Base-by-base conservation (phyloP, 768 basidiomycete genomes). In the Hemileccinum impolitum region DNA sequence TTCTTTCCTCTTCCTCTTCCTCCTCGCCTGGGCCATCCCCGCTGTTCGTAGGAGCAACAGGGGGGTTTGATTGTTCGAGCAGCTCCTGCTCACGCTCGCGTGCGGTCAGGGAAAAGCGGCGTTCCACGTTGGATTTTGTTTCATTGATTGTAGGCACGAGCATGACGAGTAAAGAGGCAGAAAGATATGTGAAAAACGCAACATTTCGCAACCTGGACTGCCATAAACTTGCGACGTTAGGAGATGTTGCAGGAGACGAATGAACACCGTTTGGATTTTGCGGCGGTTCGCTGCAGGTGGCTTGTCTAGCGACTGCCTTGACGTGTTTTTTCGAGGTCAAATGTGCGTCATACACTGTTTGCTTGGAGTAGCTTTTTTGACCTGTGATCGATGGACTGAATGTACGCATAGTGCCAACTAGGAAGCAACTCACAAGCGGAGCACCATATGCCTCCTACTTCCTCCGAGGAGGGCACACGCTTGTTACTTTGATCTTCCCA, bases 311-410 rank as follows among this genome's bases (percentile, higher is more conserved):
- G n/a, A 81, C 76, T 8, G 92, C 90, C 72, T 97, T 99, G 61
- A 90, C 71, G 61, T 99, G 96, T 66, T 93, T 98, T 74, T 94
- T 97, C 18, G 94, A 95, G 2, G 84, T 92, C 44, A 98, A 69
- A 65, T 98, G 96, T 2, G 94, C 94, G 53, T 96, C 90, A 65
- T 94, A 99, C 9, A 99, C 96, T 0, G 96, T 97, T 68, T 97
- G 91, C 68, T 97, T 99, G 12, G 94, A 81, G 68, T 98, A 98
- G 49, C 80, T 74, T 65, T 94, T 96, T 70, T 97, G 93, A 66
- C 94, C 94, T 97, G 60, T 28, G 21, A 26, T 32, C 28, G 38
- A 50, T 48, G 32, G 32, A 39, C 44, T 50, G 30, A 48, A 51
- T 42, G 28, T 36, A 10, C 15, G 37, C 43, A 39, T 30, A 39